Evolutionary conservation across 306 rosid genomes (phyloP), one percentile per base, ranked within the genome.

Genomic region (Rubus parviflorus): DNA sequence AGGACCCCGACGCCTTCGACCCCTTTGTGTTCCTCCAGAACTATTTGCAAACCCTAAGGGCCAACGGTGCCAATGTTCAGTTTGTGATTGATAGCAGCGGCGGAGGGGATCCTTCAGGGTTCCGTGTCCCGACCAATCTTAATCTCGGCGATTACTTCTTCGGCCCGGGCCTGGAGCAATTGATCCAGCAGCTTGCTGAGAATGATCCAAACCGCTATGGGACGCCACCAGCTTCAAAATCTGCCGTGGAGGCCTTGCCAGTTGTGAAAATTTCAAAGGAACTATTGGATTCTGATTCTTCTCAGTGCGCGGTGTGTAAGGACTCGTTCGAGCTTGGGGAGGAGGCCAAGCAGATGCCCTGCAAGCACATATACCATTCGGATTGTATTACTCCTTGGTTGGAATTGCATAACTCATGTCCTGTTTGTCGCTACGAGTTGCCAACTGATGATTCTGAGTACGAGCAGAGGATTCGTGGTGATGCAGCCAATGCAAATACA

Each of bases 241-340:
- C 92, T 0, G 92, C 91, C 0, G 77, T 93, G 14, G 88, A 85
- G 73, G 92, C 73, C 11, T 88, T 93, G 7, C 96, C 97, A 3
- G 54, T 77, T 8, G 73, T 93, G 7, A 63, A 83, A 22, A 87
- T 93, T n/a, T 41, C 91, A 0, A 80, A 86, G 68, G 96, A 87
- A 68, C 54, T 91, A 20, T 85, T 93, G 77, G 87, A 80, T 2
- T 83, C 97, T 6, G 98, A 93, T 69, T 88, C 92, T 0, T 85
- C 96, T 7, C 98, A 93, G 85, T 93, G 98, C 12, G 98, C 98
- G 0, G 98, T 93, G 71, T 93, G 98, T 22, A 93, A 90, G 79
- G 98, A 93, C 62, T 82, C 86, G n/a, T 93, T 93, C 66, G 91
- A 77, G 65, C 88, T 91, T 0, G 86, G 77, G 1, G 94, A 91